Base-by-base conservation (phyloP, 2,329 filamentous ascomycete species). In the Claviceps pazoutovae region DNA sequence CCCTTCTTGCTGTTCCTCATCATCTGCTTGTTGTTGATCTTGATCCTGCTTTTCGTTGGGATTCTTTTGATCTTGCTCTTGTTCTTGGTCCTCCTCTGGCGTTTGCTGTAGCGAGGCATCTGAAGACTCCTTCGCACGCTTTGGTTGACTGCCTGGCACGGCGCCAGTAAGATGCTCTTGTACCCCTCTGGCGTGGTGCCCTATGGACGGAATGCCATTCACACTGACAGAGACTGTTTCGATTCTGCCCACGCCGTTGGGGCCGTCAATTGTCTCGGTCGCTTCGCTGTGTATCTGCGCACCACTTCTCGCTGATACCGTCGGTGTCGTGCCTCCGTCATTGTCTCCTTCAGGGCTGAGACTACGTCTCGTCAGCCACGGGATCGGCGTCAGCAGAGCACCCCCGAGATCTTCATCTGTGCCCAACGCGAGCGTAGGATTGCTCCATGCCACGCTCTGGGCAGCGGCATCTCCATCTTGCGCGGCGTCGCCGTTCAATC, bases 371-470 rank as follows among this genome's bases (percentile, higher is more conserved):
- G 68, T 74, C 49, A 97, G 71, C 93, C 93, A 98, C 0, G 90
- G 87, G 53, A 98, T 97, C 0, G 91, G 93, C 1, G 91, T 97
- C 48, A 98, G 74, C 17, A 96, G 74, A 0, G 93, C 93, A 6
- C 93, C 93, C 21, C 91, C 91, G 1, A 97, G 72, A 13, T 84
- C 85, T 64, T 96, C 91, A 60, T 97, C 91, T 48, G 86, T 88
- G 2, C 88, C 90, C 6, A 91, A 71, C 13, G 68, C 65, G 56
- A 68, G 67, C 56, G 62, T 75, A 60, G 59, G 68, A 49, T 77
- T 75, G 46, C 68, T 68, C 72, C 75, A 76, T 3, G 71, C 66
- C 11, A 75, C 66, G 7, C 62, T 59, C 16, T 58, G 67, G 58
- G 65, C 69, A 14, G 42, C 21, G 2, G 43, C 43, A n/a, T 45